Base-by-base conservation (phyloP, 2,329 filamentous ascomycete species). In the Stromatinia cepivora region DNA sequence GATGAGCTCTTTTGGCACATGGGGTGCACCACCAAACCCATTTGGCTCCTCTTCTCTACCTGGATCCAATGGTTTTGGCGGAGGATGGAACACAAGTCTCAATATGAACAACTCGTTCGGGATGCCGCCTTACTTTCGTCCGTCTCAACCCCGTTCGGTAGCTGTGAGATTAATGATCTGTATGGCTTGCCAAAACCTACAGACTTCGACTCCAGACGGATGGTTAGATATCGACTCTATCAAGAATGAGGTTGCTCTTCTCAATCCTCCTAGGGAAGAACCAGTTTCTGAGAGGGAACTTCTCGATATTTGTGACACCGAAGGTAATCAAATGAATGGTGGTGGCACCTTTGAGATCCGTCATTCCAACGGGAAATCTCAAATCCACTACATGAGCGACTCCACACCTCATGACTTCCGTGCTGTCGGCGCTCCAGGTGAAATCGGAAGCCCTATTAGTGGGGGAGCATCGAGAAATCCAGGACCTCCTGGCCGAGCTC, bases 261-360 rank as follows among this genome's bases (percentile, higher is more conserved):
- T 85, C n/a, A 84, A 84, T 67, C 86, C 90, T 70, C 80, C 84
- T 36, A 78, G 82, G 36, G 75, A 79, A 22, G 79, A 80, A 9
- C 75, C 79, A 4, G 75, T 87, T 83, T 79, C 83, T 73, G 79
- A 88, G 83, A 76, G 84, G 36, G 94, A 97, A 76, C 84, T 98
- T 75, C 84, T 94, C 52, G 88, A 92, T 69, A 91, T 74, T 70
- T 95, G 92, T 79, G 94, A 98, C 76, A 97, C 94, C 0, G 92
- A 97, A 78, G 95, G 95, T 69, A 96, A 91, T 75, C 78, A 83
- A 2, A 88, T 90, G 70, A 98, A 98, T 76, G 95, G 95, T 58
- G 94, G 94, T 57, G 95, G 95, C n/a, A 90, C 86, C 36, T 96
- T 99, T 77, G 88, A 91, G n/a, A 73, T 78, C 56, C 76, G 77